Evolutionary conservation across 768 basidiomycete genomes (phyloP).

Genomic region (Agaricus subrufescens): DNA sequence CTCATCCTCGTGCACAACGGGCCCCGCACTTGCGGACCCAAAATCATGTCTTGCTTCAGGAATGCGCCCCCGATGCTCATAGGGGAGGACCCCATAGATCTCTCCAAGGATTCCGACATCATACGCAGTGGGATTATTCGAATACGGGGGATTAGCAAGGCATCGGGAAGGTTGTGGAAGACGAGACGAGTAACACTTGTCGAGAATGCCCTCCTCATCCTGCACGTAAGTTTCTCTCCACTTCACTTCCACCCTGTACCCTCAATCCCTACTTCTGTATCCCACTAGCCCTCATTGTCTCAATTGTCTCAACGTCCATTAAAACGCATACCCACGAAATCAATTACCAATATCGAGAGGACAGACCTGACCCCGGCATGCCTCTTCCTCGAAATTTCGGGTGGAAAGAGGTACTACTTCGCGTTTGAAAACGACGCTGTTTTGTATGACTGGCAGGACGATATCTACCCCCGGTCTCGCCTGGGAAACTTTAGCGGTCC

Average conservation of each 20-base stretch:
- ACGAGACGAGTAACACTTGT: constrained; percentile 6
- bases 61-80: constrained; percentile 8
- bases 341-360: constrained; percentile 34
- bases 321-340: constrained; percentile 24
- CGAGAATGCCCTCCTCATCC: constrained; percentile 10
- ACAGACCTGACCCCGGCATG: constrained; percentile 32
- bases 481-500: constrained; percentile 29
- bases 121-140: neutral
- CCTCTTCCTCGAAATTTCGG: constrained; percentile 26
- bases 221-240: constrained; percentile 3
- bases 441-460: constrained; percentile 44
- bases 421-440: constrained; percentile 34
- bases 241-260: neutral
- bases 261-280: neutral
- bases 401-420: constrained; percentile 26
- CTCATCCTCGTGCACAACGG: constrained; percentile 3
- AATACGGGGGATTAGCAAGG: constrained; percentile 3
- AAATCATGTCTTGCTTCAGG: constrained; percentile 7
- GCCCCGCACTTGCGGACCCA: constrained; percentile 8
- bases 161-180: constrained; percentile 9
- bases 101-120: constrained; percentile 9
- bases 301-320: constrained; percentile 6
- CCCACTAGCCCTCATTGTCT: constrained; percentile 2
- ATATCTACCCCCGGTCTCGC: constrained; percentile 36
- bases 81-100: constrained; percentile 7